phyloP scores from a whole-genome alignment of 495 filamentous ascomycete genomes.

The Annulohypoxylon moriforme region DNA sequence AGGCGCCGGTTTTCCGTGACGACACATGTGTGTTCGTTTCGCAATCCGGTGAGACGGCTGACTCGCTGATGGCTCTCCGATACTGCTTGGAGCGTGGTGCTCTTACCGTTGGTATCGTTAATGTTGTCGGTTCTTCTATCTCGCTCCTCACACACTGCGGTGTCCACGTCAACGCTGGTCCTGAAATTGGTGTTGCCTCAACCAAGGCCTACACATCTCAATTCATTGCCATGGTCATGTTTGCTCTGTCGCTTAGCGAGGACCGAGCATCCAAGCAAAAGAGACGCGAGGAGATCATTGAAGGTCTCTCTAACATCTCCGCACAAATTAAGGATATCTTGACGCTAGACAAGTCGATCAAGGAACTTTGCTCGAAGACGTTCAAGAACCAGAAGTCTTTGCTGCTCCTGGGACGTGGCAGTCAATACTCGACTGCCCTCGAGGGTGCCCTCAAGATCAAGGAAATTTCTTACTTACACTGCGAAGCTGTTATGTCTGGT shows the following conservation, averaged over 20 bases:
- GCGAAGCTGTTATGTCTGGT: slow-evolving; percentile 99
- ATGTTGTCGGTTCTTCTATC: slow-evolving; percentile 97
- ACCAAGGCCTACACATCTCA: slow-evolving; percentile 99
- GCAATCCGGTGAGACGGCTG: slow-evolving; percentile 98
- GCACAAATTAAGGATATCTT: slow-evolving; percentile 92
- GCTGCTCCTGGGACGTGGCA: slow-evolving; percentile 90
- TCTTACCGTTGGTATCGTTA: slow-evolving; percentile 96
- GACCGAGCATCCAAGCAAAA: slow-evolving; percentile 94
- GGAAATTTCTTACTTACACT: slow-evolving; percentile 99
- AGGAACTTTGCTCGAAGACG: slow-evolving; percentile 85
- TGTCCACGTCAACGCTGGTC: slow-evolving; percentile 99
- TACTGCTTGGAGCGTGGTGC: slow-evolving; percentile 98
- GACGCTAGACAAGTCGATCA: slow-evolving; percentile 91
- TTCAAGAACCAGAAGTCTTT: slow-evolving; percentile 98
- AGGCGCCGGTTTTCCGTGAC: slow-evolving; percentile 99
- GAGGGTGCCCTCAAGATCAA: slow-evolving; percentile 99
- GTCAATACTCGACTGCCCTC: slow-evolving; percentile 95
- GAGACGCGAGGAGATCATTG: slow-evolving; percentile 96
- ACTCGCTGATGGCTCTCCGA: slow-evolving; percentile 94
- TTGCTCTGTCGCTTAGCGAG: slow-evolving; percentile 93
- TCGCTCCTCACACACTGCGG: slow-evolving; percentile 98
- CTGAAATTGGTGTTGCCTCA: slow-evolving; percentile 98
- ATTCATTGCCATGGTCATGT: slow-evolving; percentile 99
- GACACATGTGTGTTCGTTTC: slow-evolving; percentile 99
- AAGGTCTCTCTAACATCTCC: slow-evolving; percentile 86